phyloP scores from a whole-genome alignment of 257 asterid genomes.

The Ocimum tenuiflorum region DNA sequence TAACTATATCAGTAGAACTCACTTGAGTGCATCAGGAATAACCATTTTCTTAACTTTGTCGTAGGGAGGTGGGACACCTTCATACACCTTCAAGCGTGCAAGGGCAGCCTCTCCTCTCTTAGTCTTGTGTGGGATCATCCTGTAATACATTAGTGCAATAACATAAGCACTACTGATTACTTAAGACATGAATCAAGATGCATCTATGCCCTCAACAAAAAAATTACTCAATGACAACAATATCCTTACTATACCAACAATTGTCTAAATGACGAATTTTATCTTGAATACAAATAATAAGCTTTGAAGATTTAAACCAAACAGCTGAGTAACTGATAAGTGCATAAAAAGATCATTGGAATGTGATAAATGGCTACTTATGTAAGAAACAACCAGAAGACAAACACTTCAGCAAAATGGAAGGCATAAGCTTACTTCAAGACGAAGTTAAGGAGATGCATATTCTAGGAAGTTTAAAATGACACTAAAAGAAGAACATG shows the following conservation, averaged over 20 bases:
- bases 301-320: too few species aligned
- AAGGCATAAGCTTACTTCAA: not conserved
- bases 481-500: too few species aligned
- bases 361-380: too few species aligned
- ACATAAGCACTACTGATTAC: not conserved
- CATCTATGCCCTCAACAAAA: not conserved
- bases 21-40: conserved; percentile 82
- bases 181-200: not conserved
- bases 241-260: not conserved
- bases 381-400: not conserved
- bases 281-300: too few species aligned
- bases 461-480: not conserved
- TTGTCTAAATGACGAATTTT: not conserved
- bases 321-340: too few species aligned
- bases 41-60: conserved; percentile 71
- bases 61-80: conserved; percentile 67
- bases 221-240: not conserved
- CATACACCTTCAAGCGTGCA: conserved; percentile 61
- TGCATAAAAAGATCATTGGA: too few species aligned
- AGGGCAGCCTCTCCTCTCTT: conserved; percentile 72
- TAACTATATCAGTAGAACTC: conserved; percentile 11
- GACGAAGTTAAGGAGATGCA: not conserved
- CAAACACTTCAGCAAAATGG: not conserved
- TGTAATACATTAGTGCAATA: not conserved
- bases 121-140: conserved; percentile 81